Base-by-base conservation (phyloP, 257 asterid species). In the Asclepias syriaca region DNA sequence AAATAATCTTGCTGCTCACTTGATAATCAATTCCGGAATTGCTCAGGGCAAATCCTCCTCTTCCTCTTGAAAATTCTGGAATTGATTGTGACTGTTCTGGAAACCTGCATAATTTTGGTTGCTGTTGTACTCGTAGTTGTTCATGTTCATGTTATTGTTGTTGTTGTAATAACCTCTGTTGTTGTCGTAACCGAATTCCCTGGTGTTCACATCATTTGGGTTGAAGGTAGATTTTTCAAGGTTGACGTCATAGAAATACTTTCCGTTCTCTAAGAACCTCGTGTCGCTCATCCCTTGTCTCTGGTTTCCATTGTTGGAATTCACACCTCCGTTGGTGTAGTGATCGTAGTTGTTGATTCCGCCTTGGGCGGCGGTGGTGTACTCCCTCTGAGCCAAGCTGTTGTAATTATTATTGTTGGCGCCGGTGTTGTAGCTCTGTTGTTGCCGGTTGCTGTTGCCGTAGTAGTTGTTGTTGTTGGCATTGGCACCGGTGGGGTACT, bases 271-370 rank as follows among this genome's bases (percentile, higher is more conserved):
- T 80, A 90, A 8, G 24, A 70, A 67, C 32, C 98, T 87, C 1
- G 98, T 93, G 48, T 93, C 98, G 54, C 98, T 93, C 97, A 93
- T 84, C 39, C 98, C 98, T 34, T 87, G 90, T 21, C 86, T 85
- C 77, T 79, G 84, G 64, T 74, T 74, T 1, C 77, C 76, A 82
- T 79, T 77, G 4, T 79, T 77, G 4, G 66, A 55, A 15, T 63
- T 32, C 8, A 79, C 85, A 7, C 75, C 82, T 50, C 48, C 48
- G 7, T 43, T 8, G 48, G 65, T 66, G 78, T 68, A 68, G 71
- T 65, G 56, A 75, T 74, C 69, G 76, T 72, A 68, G 50, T 58
- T 56, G 66, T 65, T 51, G 59, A 43, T 37, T 37, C 58, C 8
- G 45, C 45, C 59, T 21, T 39, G 5, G 39, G 10, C 10, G 8